Conservation (phyloP, 371 early-diverging fungal species). For the Mortierella sp. region DNA sequence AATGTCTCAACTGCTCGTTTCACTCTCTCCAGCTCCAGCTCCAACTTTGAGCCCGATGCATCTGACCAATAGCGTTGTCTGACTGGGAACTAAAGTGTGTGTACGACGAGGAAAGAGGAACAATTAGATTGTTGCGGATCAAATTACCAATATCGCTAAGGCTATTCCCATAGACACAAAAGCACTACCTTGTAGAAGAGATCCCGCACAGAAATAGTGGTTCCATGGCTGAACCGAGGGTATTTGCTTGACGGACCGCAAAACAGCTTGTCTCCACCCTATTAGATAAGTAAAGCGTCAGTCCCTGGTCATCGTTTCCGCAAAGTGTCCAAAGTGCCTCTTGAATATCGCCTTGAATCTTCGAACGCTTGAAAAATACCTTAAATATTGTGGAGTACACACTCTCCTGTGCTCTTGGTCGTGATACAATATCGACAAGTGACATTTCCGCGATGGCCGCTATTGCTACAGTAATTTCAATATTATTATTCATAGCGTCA, state of each 20-base stretch:
- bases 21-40: constrained; percentile 62
- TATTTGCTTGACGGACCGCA: constrained; percentile 57
- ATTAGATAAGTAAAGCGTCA: background rate
- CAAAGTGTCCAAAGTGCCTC: background rate
- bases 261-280: constrained; percentile 66
- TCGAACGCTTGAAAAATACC: background rate
- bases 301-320: too few relatives aligned
- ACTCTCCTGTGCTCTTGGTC: constrained; percentile 49
- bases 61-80: constrained; percentile 44
- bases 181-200: constrained; percentile 78
- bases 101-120: background rate
- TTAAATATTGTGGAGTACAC: constrained; percentile 67
- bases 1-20: constrained; percentile 66
- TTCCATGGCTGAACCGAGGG: constrained; percentile 66
- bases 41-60: constrained; percentile 30
- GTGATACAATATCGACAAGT: constrained; percentile 71
- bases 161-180: background rate
- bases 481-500: background rate
- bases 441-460: constrained; percentile 71
- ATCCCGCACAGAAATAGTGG: constrained; percentile 72
- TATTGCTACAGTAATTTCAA: constrained; percentile 59
- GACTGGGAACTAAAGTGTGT: constrained; percentile 22
- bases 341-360: background rate
- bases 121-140: background rate
- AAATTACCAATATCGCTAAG: background rate